These are phyloP conservation scores for Astraeus odoratus DNA, from an alignment of 768 basidiomycete species.

Conservation along the genomic window DNA sequence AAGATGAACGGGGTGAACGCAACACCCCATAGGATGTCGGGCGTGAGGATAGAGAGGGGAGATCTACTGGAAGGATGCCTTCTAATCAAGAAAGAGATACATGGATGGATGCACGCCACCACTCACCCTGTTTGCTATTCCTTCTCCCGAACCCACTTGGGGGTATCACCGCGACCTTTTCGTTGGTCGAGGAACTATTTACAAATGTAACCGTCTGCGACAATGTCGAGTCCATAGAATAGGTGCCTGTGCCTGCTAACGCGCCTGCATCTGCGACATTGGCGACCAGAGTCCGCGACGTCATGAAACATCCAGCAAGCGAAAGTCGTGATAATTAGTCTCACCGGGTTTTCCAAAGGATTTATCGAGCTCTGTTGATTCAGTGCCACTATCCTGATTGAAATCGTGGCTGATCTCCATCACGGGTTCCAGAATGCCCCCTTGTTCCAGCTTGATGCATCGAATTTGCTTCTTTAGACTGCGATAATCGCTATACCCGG, in stretches of 20 bases:
- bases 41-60: background rate
- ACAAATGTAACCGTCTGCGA: too few species aligned
- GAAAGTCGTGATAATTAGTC: background rate
- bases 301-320: background rate
- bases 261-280: too few species aligned
- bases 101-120: too few species aligned
- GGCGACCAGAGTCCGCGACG: too few species aligned
- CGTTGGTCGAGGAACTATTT: too few species aligned
- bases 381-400: background rate
- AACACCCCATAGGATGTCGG: background rate
- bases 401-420: background rate
- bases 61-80: background rate
- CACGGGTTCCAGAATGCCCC: conserved; percentile 1
- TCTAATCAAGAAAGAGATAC: too few species aligned
- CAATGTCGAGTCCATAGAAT: too few species aligned
- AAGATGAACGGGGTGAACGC: background rate
- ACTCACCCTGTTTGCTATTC: too few species aligned
- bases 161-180: too few species aligned
- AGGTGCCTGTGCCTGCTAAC: too few species aligned
- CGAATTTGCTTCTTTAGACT: conserved; percentile 60
- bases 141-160: too few species aligned
- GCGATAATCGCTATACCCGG: conserved; percentile 53
- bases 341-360: background rate
- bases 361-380: background rate
- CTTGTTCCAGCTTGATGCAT: conserved; percentile 7